Percentiles rank a stretch among this genome's conserved stretches.
Conservation (phyloP, 306 rosid genomes). For the Quercus suber region DNA sequence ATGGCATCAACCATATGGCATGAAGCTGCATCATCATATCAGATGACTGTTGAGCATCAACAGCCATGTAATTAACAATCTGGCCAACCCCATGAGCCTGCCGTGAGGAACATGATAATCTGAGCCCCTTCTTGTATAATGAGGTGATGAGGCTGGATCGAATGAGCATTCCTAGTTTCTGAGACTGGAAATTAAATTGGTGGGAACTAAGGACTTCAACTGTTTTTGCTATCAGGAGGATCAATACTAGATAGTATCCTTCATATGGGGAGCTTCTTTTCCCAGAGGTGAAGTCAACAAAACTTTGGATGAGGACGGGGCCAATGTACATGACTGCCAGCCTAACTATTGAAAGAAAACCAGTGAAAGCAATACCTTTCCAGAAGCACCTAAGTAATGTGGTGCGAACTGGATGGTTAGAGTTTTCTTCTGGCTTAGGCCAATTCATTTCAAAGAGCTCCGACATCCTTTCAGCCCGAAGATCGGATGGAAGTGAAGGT, state of each 20-base stretch:
- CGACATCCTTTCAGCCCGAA: slow-evolving; percentile 46
- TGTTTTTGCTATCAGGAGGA: slow-evolving; percentile 63
- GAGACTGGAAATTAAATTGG: slow-evolving; percentile 86
- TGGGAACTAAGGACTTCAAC: slow-evolving; percentile 72
- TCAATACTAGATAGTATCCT: slow-evolving; percentile 77
- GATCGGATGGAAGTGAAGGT: slow-evolving; percentile 32
- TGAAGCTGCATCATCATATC: slow-evolving; percentile 93
- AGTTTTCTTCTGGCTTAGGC: slow-evolving; percentile 71
- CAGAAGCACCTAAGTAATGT: slow-evolving; percentile 78
- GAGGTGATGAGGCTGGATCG: slow-evolving; percentile 76
- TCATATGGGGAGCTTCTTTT: slow-evolving; percentile 68
- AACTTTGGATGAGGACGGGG: slow-evolving; percentile 68
- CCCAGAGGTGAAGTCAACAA: slow-evolving; percentile 76
- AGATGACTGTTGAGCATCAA: slow-evolving; percentile 82
- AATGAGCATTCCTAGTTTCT: slow-evolving; percentile 91
- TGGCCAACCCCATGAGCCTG: slow-evolving; percentile 91
- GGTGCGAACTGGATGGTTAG: slow-evolving; percentile 66
- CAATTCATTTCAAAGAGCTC: slow-evolving; percentile 64
- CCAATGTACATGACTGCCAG: slow-evolving; percentile 74
- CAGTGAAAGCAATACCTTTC: slow-evolving; percentile 67
- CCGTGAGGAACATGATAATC: slow-evolving; percentile 69
- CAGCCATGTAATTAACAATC: slow-evolving; percentile 96
- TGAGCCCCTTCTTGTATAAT: slow-evolving; percentile 78
- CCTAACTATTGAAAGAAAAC: slow-evolving; percentile 60
- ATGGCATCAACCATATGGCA: slow-evolving; percentile 86